Evolutionary conservation across 345 rosid species (phyloP).

Genomic region (Orychophragmus violaceus): DNA sequence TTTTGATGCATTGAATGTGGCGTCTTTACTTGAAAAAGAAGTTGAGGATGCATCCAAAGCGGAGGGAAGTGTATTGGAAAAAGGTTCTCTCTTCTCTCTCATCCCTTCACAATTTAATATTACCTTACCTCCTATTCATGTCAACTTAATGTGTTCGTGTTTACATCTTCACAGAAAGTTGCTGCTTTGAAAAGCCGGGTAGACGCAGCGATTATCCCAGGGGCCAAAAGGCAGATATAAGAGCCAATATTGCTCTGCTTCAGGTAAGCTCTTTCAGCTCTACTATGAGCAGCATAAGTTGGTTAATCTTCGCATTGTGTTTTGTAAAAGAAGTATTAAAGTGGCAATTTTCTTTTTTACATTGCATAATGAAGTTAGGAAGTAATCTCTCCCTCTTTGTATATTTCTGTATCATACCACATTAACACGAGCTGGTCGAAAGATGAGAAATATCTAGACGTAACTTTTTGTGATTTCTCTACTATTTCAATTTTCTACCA

Average conservation of each 20-base stretch:
- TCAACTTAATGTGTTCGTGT: background rate
- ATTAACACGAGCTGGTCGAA: no score
- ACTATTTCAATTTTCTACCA: no score
- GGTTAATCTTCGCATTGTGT: background rate
- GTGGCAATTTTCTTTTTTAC: background rate
- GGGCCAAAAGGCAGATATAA: constrained; percentile 75
- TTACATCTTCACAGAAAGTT: no score
- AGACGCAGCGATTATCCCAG: constrained; percentile 71
- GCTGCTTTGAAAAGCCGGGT: constrained; percentile 64
- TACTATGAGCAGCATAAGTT: background rate
- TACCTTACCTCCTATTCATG: background rate
- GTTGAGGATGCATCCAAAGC: constrained; percentile 53
- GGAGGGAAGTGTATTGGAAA: constrained; percentile 68
- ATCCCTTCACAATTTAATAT: background rate
- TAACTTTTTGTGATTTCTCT: no score
- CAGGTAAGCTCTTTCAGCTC: constrained; percentile 42
- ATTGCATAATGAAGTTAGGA: constrained; percentile 53
- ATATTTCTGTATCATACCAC: no score
- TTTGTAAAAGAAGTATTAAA: background rate
- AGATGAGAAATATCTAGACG: no score
- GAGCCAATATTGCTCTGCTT: constrained; percentile 57
- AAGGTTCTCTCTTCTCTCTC: constrained; percentile 43
- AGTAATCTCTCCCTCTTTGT: no score
- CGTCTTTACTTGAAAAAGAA: no score
- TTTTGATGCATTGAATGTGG: no score